Conservation (phyloP, 2,329 filamentous ascomycete genomes). For the Didymella sp. region DNA sequence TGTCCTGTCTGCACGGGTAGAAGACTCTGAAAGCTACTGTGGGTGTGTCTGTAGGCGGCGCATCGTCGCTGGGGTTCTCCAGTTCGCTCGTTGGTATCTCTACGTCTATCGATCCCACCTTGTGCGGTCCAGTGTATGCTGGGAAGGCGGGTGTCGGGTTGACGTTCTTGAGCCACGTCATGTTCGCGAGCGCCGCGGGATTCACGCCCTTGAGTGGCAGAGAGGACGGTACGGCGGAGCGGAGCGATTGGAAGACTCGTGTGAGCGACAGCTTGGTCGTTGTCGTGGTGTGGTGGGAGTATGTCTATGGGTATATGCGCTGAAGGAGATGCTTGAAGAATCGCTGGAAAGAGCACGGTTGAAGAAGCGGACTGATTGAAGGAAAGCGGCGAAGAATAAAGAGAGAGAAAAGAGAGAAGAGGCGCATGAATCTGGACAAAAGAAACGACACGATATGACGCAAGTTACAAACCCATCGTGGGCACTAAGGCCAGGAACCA, state of each 20-base stretch:
- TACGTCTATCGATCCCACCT: constrained; percentile 79
- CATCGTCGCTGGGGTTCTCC: constrained; percentile 58
- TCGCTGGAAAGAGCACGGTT: not conserved
- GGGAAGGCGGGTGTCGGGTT: constrained; percentile 77
- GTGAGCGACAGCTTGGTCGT: constrained; percentile 40
- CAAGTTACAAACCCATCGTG: constrained; percentile 27
- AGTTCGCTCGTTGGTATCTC: constrained; percentile 72
- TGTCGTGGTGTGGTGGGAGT: not conserved
- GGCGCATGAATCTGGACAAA: constrained; percentile 9
- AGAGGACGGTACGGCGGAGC: constrained; percentile 24
- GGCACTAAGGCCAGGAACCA: constrained; percentile 39
- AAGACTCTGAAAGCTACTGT: constrained; percentile 84
- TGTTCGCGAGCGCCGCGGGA: constrained; percentile 25
- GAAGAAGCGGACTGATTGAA: not conserved
- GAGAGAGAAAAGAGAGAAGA: not conserved
- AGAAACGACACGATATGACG: constrained; percentile 31
- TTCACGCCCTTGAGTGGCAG: constrained; percentile 15
- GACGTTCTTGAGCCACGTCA: constrained; percentile 56
- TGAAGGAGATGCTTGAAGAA: not conserved
- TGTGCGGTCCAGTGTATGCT: constrained; percentile 76
- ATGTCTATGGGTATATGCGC: constrained; percentile 4
- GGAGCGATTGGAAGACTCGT: constrained; percentile 31
- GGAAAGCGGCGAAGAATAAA: not conserved
- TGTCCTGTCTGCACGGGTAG: constrained; percentile 64
- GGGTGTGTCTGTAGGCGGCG: constrained; percentile 61